Evolutionary conservation across 192 early-diverging fungal species (phyloP).

Genomic region (Dissophora ornata): DNA sequence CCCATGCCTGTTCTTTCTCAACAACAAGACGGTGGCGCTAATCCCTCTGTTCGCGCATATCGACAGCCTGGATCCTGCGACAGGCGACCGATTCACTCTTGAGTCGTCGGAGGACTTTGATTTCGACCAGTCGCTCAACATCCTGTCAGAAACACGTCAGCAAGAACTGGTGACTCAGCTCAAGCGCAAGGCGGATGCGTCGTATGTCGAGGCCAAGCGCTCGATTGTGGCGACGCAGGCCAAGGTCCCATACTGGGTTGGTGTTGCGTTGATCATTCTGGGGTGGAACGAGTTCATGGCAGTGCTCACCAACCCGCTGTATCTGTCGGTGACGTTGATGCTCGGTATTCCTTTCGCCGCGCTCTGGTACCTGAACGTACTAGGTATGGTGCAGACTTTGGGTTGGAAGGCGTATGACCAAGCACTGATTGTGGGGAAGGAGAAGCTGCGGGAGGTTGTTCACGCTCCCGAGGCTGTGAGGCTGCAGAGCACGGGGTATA

Average conservation of each 20-base stretch:
- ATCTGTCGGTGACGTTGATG: slow-evolving; percentile 60
- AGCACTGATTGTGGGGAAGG: slow-evolving; percentile 11
- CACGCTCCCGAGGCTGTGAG: slow-evolving; percentile 3
- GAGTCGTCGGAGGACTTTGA: slow-evolving; percentile 64
- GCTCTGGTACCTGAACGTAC: slow-evolving; percentile 40
- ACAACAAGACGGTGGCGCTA: slow-evolving; percentile 14
- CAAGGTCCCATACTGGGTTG: slow-evolving; percentile 89
- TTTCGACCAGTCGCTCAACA: slow-evolving; percentile 64
- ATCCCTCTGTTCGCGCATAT: slow-evolving; percentile 30
- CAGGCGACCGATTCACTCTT: slow-evolving; percentile 3
- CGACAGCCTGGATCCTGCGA: slow-evolving; percentile 26
- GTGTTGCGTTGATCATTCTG: slow-evolving; percentile 71
- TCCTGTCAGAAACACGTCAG: slow-evolving; percentile 69
- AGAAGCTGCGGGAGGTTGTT: slow-evolving; percentile 23
- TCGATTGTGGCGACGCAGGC: slow-evolving; percentile 88
- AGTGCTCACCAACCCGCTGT: slow-evolving; percentile 87
- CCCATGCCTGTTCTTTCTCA: too few relatives aligned
- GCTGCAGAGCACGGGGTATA: neutral
- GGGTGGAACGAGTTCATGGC: slow-evolving; percentile 98
- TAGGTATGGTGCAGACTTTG: slow-evolving; percentile 19
- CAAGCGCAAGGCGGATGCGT: slow-evolving; percentile 85
- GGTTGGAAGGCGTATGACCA: slow-evolving; percentile 21
- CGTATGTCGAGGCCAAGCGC: slow-evolving; percentile 96
- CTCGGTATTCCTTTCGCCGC: slow-evolving; percentile 21
- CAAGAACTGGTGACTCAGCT: slow-evolving; percentile 82